Base-by-base conservation (phyloP, 768 basidiomycete genomes). In the Trametes gibbosa region DNA sequence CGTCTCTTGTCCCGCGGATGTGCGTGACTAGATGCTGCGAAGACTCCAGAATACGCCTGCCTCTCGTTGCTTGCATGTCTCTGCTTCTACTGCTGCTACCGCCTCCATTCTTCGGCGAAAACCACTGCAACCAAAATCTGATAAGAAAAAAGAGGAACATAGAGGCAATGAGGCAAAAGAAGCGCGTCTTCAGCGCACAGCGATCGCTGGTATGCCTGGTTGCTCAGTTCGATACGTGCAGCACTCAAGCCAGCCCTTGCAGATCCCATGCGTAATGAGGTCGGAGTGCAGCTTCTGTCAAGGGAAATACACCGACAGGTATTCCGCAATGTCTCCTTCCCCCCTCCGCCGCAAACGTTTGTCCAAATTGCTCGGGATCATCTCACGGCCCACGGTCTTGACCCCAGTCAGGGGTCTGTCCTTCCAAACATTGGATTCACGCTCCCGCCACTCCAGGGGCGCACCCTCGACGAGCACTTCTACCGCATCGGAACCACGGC, bases 251-350 rank as follows among this genome's bases (percentile, higher is more conserved):
- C 21, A 21, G 23, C 21, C 10, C 19, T 23, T 39, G n/a, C 56
- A 47, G 59, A 34, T 86, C 86, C 79, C 59, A 84, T 86, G 70
- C 82, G 92, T 53, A 98, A 97, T 69, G 84, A 89, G 60, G 79
- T 94, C 41, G 95, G 95, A n/a, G 95, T 98, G 7, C 95, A 98
- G 69, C 84, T 97, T 55, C 84, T 98, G 53, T 90, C 94, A 16
- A 82, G 84, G 9, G 76, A 77, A n/a, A 74, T 97, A 7, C 94
- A 95, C 71, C 70, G 76, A 5, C 95, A 97, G 68, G 81, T 96
- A 58, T 97, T 98, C 73, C 82, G 79, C 57, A 82, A 87, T 66
- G 74, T 78, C 47, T 76, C 83, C 7, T 86, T 90, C 55, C 86
- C 85, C 2, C 59, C 80, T 1, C 87, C 92, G 16, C 76, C 84